A percentile compares a stretch with the other conserved stretches of the same genome.
phyloP scores from a whole-genome alignment of 148 eudicot genomes.

The Silene conica region DNA sequence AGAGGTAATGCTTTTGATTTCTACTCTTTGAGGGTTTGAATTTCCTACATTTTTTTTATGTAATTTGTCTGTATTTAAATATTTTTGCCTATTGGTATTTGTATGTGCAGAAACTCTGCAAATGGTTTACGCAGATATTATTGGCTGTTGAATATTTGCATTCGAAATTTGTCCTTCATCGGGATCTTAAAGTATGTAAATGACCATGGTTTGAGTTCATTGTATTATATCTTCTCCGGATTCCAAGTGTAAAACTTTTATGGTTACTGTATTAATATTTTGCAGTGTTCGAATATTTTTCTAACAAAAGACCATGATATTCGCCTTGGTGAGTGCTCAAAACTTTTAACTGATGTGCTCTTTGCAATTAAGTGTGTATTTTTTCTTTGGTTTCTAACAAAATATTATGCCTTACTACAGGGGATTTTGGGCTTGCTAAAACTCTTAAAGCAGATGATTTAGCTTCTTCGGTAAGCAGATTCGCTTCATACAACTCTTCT shows the following conservation, averaged over 20 bases:
- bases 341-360: neutral
- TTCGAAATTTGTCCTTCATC: slow-evolving; percentile 85
- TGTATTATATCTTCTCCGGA: slow-evolving; percentile 6
- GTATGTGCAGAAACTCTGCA: slow-evolving; percentile 65
- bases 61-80: slow-evolving; percentile 3
- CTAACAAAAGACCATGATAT: slow-evolving; percentile 90
- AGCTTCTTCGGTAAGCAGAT: slow-evolving; percentile 79
- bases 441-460: slow-evolving; percentile 96
- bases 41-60: neutral
- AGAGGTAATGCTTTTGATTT: slow-evolving; percentile 51
- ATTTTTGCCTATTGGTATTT: neutral
- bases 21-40: neutral
- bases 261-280: slow-evolving; percentile 26
- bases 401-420: slow-evolving; percentile 33
- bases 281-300: slow-evolving; percentile 97
- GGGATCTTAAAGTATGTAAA: slow-evolving; percentile 80
- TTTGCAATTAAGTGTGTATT: neutral
- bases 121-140: slow-evolving; percentile 84
- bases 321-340: slow-evolving; percentile 68
- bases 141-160: slow-evolving; percentile 96
- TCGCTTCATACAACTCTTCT: neutral
- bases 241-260: neutral
- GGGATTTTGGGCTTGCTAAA: slow-evolving; percentile 99
- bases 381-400: neutral
- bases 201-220: neutral